These are phyloP conservation scores for Laburnicola sp. DNA, from an alignment of 2,329 filamentous ascomycete genomes.

Conservation along the genomic window DNA sequence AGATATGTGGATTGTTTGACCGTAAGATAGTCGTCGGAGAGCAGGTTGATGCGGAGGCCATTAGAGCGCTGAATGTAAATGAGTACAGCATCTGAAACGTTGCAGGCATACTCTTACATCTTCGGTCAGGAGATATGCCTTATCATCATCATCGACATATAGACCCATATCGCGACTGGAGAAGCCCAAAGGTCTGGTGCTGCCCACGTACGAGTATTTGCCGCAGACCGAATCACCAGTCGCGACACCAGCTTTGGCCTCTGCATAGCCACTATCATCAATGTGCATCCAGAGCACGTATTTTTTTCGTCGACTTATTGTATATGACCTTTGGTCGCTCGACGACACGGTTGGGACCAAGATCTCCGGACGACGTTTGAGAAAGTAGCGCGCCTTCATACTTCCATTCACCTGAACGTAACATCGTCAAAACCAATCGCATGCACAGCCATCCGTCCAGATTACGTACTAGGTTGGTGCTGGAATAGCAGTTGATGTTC, in stretches of 20 bases:
- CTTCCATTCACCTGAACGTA: constrained; percentile 64
- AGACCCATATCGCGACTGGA: constrained; percentile 63
- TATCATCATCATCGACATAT: constrained; percentile 64
- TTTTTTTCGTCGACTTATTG: constrained; percentile 64
- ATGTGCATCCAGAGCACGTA: constrained; percentile 74
- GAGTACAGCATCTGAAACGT: not conserved
- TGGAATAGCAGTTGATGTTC: constrained; percentile 66
- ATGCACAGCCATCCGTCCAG: constrained; percentile 57
- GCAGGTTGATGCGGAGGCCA: constrained; percentile 60
- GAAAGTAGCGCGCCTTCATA: constrained; percentile 63
- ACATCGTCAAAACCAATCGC: constrained; percentile 70
- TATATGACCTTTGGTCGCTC: constrained; percentile 71
- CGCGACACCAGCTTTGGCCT: constrained; percentile 67
- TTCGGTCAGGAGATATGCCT: constrained; percentile 64
- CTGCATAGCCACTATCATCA: constrained; percentile 62
- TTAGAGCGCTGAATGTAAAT: constrained; percentile 52
- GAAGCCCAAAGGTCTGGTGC: constrained; percentile 53
- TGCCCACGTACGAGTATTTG: constrained; percentile 57
- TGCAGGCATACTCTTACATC: constrained; percentile 52
- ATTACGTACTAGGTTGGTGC: constrained; percentile 3
- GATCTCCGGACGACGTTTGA: constrained; percentile 56
- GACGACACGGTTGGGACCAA: constrained; percentile 64
- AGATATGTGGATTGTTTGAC: constrained; percentile 55
- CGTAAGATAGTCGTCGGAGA: constrained; percentile 61
- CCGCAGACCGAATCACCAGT: constrained; percentile 63